Percentiles rank a stretch among this genome's conserved stretches.
These are phyloP conservation scores for Cyathus striatus DNA, from an alignment of 768 basidiomycete species.

Conservation along the genomic window DNA sequence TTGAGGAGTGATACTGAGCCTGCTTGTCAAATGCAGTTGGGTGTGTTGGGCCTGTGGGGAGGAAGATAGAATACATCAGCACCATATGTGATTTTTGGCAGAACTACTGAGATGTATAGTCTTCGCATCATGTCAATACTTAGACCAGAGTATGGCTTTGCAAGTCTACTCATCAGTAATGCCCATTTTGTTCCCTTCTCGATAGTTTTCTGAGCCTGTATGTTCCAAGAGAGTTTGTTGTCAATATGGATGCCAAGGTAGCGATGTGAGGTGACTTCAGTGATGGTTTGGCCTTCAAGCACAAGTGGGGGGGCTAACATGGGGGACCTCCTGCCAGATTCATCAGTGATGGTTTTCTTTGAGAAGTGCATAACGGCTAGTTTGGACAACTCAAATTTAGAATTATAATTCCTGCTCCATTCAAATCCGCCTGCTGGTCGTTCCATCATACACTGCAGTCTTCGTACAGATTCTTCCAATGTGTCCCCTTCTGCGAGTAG, in stretches of 20 bases:
- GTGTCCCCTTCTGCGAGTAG: background rate
- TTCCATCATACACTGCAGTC: background rate
- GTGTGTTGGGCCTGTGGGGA: conserved; percentile 2
- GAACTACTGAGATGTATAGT: conserved; percentile 12
- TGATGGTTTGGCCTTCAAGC: background rate
- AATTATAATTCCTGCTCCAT: conserved; percentile 4
- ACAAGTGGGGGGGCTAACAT: background rate
- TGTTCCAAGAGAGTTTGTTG: conserved; percentile 8
- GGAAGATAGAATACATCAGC: conserved; percentile 15
- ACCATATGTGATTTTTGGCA: conserved; percentile 13
- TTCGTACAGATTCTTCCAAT: conserved; percentile 9
- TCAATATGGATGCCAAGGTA: conserved; percentile 10
- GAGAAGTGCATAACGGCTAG: background rate
- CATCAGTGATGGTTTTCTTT: background rate
- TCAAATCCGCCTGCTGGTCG: background rate
- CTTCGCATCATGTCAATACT: background rate
- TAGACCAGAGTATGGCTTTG: conserved; percentile 5
- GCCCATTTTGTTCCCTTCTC: conserved; percentile 6
- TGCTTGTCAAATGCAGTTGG: background rate
- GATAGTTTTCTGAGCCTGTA: conserved; percentile 5
- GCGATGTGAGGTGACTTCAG: background rate
- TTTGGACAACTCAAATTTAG: background rate
- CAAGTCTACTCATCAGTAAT: background rate
- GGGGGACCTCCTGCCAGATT: background rate
- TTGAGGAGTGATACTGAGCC: conserved; percentile 4